phyloP scores from a whole-genome alignment of 257 asterid species.

The Agastache rugosa region DNA sequence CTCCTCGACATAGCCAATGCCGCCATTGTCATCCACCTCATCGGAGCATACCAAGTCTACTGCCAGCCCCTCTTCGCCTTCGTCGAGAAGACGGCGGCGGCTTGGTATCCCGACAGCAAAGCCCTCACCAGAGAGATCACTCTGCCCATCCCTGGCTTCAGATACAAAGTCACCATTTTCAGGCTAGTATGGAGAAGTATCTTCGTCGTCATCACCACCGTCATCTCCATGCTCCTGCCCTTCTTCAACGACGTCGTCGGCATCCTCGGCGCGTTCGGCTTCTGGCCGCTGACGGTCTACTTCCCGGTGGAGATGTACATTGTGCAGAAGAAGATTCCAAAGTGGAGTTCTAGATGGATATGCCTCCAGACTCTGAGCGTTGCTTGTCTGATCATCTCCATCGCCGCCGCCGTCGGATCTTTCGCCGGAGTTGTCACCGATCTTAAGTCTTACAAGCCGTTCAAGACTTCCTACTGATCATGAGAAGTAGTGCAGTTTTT shows the following conservation, averaged over 20 bases:
- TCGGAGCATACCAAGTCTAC: slow-evolving; percentile 91
- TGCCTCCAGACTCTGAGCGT: slow-evolving; percentile 59
- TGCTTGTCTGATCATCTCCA: slow-evolving; percentile 64
- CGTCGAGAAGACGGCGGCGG: slow-evolving; percentile 60
- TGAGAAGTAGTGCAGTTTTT: not conserved
- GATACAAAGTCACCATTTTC: slow-evolving; percentile 57
- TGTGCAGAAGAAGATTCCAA: slow-evolving; percentile 62
- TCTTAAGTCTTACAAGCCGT: slow-evolving; percentile 72
- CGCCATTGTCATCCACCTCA: slow-evolving; percentile 76
- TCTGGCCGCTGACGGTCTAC: slow-evolving; percentile 91
- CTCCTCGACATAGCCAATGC: slow-evolving; percentile 83
- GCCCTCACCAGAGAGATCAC: slow-evolving; percentile 53
- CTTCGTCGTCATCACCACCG: slow-evolving; percentile 69
- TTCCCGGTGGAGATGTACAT: slow-evolving; percentile 94
- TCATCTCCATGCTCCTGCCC: slow-evolving; percentile 79
- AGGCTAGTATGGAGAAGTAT: slow-evolving; percentile 70
- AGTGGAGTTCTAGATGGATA: slow-evolving; percentile 75
- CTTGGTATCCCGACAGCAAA: slow-evolving; percentile 55
- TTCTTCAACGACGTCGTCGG: slow-evolving; percentile 88
- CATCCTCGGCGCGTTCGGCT: slow-evolving; percentile 81
- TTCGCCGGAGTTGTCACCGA: slow-evolving; percentile 74
- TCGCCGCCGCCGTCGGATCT: slow-evolving; percentile 76
- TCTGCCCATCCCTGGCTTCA: slow-evolving; percentile 56
- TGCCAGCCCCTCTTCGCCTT: slow-evolving; percentile 90
- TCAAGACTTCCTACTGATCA: slow-evolving; percentile 47